Base-by-base conservation (phyloP, 2,329 filamentous ascomycete species). In the Trichoderma gracile region DNA sequence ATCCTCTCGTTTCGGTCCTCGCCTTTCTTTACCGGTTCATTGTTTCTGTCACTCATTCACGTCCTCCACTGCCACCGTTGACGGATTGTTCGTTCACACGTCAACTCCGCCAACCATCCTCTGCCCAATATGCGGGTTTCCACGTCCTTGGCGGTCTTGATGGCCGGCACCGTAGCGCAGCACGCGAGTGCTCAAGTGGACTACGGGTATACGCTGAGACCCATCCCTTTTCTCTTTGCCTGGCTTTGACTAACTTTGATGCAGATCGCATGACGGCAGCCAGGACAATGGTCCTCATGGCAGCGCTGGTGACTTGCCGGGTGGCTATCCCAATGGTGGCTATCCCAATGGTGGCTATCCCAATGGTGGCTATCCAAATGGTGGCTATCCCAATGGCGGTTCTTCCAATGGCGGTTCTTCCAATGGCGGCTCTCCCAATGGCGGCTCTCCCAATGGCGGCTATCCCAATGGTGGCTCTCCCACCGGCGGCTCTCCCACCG, bases 41-140 rank as follows among this genome's bases (percentile, higher is more conserved):
- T 19, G 56, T 61, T 60, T 46, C 40, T 50, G 47, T 38, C 58
- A 23, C 27, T 33, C 49, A 40, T 46, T 50, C 33, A 42, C 46
- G 54, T 43, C 38, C 62, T 40, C 53, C 62, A 63, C 55, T 47
- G 25, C n/a, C 47, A 43, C 38, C 23, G 52, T 21, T 50, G 30
- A 46, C 50, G 21, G 8, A 54, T 53, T 23, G 56, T 53, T 45
- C 45, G 33, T n/a, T 45, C 38, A 40, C 63, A 50, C 54, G 38
- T 63, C 58, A 60, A 60, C 55, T 58, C 42, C 53, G 52, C 50
- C 61, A 67, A 65, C 58, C 52, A 19, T 57, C 45, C 55, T 42
- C 63, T 58, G 58, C 58, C 54, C 70, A 75, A 68, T 69, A 82
- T 82, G 80, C 79, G 77, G 72, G 69, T 72, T 62, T 65, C 67